Percentiles rank a stretch among this genome's conserved stretches.
Conservation (phyloP, 2,329 filamentous ascomycete genomes). For the Arthrobotrys iridis region DNA sequence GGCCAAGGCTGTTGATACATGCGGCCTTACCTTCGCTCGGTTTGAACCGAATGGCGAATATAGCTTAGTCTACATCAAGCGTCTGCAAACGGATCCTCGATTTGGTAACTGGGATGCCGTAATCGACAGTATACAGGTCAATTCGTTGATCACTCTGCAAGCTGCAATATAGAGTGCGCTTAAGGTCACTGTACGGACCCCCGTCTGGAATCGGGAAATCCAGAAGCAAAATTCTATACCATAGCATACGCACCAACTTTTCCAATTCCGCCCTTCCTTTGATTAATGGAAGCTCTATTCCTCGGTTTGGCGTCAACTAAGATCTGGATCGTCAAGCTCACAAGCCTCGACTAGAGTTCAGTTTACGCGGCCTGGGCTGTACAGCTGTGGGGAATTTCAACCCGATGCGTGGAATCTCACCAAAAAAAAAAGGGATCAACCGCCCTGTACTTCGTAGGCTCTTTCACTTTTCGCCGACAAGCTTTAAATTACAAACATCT, state of each 20-base stretch:
- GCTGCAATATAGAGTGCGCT: not conserved
- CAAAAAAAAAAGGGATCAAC: not conserved
- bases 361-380: too few relatives aligned
- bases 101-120: slow-evolving; percentile 14
- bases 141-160: not conserved
- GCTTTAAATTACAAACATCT: slow-evolving; percentile 44
- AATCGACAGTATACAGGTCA: slow-evolving; percentile 41
- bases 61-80: not conserved
- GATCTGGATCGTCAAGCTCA: not conserved
- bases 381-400: too few relatives aligned
- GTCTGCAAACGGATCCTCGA: slow-evolving; percentile 21
- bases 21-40: slow-evolving; percentile 12
- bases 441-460: too few relatives aligned
- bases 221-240: not conserved
- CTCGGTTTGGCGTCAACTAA: slow-evolving; percentile 8
- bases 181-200: not conserved
- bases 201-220: slow-evolving; percentile 10
- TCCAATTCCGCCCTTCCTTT: too few relatives aligned
- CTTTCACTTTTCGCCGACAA: not conserved
- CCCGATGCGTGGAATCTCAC: not conserved
- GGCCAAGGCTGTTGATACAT: slow-evolving; percentile 12
- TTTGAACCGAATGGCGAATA: slow-evolving; percentile 2
- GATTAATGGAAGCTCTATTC: too few relatives aligned
- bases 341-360: too few relatives aligned
- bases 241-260: not conserved